Conservation (phyloP, 2,329 filamentous ascomycete genomes). For the Penicillium occitanis region DNA sequence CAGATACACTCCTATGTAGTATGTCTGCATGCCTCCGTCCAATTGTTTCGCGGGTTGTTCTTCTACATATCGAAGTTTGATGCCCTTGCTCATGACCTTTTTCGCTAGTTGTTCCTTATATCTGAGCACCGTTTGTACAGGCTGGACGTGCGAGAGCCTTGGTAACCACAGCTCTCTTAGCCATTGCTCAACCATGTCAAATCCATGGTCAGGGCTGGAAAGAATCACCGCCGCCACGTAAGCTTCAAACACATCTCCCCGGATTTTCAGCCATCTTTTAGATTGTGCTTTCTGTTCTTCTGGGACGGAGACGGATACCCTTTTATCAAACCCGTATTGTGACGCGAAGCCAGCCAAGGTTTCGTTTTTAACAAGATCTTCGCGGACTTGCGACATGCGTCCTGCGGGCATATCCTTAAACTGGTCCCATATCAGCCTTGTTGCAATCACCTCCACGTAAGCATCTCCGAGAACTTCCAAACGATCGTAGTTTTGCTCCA, state of each 20-base stretch:
- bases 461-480: slow-evolving; percentile 89
- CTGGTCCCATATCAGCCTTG: slow-evolving; percentile 70
- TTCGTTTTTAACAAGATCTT: slow-evolving; percentile 76
- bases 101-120: slow-evolving; percentile 57
- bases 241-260: slow-evolving; percentile 87
- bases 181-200: slow-evolving; percentile 65
- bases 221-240: slow-evolving; percentile 79
- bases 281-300: slow-evolving; percentile 44
- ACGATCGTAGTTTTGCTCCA: slow-evolving; percentile 67
- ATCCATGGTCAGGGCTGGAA: slow-evolving; percentile 64
- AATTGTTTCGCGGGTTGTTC: slow-evolving; percentile 37
- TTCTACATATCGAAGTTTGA: slow-evolving; percentile 61
- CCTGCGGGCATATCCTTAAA: slow-evolving; percentile 67
- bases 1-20: slow-evolving; percentile 49
- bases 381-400: slow-evolving; percentile 71
- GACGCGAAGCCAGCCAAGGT: slow-evolving; percentile 69
- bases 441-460: slow-evolving; percentile 75
- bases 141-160: slow-evolving; percentile 50
- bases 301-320: slow-evolving; percentile 55
- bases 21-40: slow-evolving; percentile 42
- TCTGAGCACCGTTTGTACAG: slow-evolving; percentile 34
- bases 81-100: slow-evolving; percentile 56
- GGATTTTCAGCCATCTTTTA: slow-evolving; percentile 67
- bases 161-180: slow-evolving; percentile 72
- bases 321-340: slow-evolving; percentile 68